phyloP scores from a whole-genome alignment of 2,329 filamentous ascomycete genomes.

The Ophiostoma piceae region DNA sequence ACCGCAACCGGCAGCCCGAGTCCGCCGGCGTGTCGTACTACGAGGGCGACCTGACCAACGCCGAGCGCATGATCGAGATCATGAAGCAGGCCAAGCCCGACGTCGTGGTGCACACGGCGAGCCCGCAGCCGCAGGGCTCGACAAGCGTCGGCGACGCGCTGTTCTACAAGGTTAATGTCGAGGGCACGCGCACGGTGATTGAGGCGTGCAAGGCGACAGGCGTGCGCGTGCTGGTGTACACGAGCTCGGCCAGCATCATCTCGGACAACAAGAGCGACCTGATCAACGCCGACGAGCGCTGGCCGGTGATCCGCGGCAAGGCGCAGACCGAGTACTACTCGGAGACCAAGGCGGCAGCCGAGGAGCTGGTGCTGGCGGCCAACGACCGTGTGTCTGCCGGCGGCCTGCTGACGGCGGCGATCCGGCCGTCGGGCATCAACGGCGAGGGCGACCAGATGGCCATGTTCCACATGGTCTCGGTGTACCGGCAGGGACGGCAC shows the following conservation, averaged over 20 bases:
- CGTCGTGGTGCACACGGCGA: slow-evolving; percentile 87
- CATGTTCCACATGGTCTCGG: slow-evolving; percentile 66
- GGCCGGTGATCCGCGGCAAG: slow-evolving; percentile 67
- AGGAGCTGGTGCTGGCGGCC: slow-evolving; percentile 71
- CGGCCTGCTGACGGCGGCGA: slow-evolving; percentile 67
- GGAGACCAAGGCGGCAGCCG: slow-evolving; percentile 79
- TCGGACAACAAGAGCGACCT: slow-evolving; percentile 76
- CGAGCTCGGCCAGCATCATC: slow-evolving; percentile 80
- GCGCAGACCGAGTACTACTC: slow-evolving; percentile 78
- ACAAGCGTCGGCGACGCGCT: slow-evolving; percentile 52
- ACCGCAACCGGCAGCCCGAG: slow-evolving; percentile 58
- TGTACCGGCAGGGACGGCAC: slow-evolving; percentile 63
- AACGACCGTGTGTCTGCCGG: slow-evolving; percentile 46
- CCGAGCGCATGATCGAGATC: slow-evolving; percentile 53
- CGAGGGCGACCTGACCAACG: slow-evolving; percentile 72
- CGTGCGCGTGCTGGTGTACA: slow-evolving; percentile 83
- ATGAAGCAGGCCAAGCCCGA: slow-evolving; percentile 66
- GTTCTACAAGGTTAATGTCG: slow-evolving; percentile 79
- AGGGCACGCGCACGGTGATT: slow-evolving; percentile 74
- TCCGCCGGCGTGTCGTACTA: slow-evolving; percentile 59
- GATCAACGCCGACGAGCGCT: slow-evolving; percentile 77
- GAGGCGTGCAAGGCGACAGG: slow-evolving; percentile 63
- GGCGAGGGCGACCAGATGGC: slow-evolving; percentile 80
- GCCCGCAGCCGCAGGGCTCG: slow-evolving; percentile 55
- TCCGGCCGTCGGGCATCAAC: slow-evolving; percentile 85